Evolutionary conservation across 495 filamentous ascomycete genomes (phyloP), one percentile per base, ranked within the genome.

Genomic region (Neurospora sp.): DNA sequence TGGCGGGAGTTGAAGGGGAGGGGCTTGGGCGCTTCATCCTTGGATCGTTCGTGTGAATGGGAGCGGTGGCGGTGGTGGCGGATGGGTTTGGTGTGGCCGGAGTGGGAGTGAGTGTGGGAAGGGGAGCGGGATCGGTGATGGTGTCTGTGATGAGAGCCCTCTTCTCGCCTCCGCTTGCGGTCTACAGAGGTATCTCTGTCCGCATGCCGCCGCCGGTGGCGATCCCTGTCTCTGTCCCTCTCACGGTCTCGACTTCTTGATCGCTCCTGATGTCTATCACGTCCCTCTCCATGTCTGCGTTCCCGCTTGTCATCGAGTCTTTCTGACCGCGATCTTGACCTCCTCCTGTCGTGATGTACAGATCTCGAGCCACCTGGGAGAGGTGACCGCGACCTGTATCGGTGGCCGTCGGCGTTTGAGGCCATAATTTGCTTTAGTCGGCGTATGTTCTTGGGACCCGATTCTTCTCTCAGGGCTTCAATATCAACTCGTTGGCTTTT

Each of bases 1-100:
- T 85, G 83, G 37, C 87, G 84, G 11, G 92, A 89, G 53, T 88
- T 82, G 74, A 88, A 90, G 0, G 94, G 94, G 18, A 97, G 89
- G 18, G 76, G 72, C 8, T 40, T 74, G 41, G n/a, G 18, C 9
- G 69, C 6, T 66, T 35, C 53, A 1, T 66, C 31, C 14, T 66
- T 37, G 37, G 72, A 27, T 3, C 37, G 31, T 22, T 66, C 77
- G 3, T 70, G 76, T 42, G 48, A 59, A 1, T 22, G 48, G 12
- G 48, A 59, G 48, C 48, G 48, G 22, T 31, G 27, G 27, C 27
- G 27, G 27, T 31, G 27, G 27, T 31, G 27, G 27, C 27, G 27
- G 27, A 31, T 31, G 27, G 27, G 27, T 31, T 31, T 31, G 27
- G 27, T 31, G 27, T 31, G 27, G 3, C 2, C 27, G 27, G 27